Percentiles rank a stretch among this genome's conserved stretches.
Evolutionary conservation across 108 stramenopile species (phyloP).

Genomic region (Cylindrotheca fusiformis): DNA sequence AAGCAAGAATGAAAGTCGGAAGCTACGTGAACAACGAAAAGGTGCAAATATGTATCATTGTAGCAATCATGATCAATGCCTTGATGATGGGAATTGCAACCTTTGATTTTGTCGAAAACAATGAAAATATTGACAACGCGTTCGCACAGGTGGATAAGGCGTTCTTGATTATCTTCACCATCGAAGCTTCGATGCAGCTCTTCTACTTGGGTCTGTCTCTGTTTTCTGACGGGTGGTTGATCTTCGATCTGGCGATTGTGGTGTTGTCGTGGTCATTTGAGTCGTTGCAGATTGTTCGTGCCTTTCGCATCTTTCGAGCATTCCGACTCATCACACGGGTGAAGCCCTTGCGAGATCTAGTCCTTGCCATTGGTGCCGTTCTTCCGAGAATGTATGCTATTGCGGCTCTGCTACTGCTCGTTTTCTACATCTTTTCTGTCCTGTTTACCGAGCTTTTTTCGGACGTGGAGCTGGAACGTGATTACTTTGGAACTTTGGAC

Average conservation of each 20-base stretch:
- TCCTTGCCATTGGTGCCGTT: constrained; percentile 61
- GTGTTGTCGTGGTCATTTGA: constrained; percentile 61
- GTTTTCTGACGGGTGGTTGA: constrained; percentile 59
- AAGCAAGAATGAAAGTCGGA: constrained; percentile 24
- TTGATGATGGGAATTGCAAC: constrained; percentile 71
- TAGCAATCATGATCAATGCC: constrained; percentile 62
- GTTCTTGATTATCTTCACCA: constrained; percentile 61
- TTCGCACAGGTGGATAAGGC: constrained; percentile 40
- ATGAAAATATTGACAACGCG: constrained; percentile 23
- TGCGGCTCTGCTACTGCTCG: constrained; percentile 44
- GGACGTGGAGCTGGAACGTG: constrained; percentile 15
- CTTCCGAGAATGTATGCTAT: constrained; percentile 71
- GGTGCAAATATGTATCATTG: constrained; percentile 48
- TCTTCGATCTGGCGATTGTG: constrained; percentile 66
- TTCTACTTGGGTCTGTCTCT: constrained; percentile 43
- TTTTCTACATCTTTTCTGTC: constrained; percentile 78
- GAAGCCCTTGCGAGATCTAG: constrained; percentile 49
- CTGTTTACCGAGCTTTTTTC: constrained; percentile 61
- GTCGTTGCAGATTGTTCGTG: constrained; percentile 57
- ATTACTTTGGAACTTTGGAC: constrained; percentile 54
- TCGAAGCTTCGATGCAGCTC: constrained; percentile 60
- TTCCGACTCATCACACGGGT: constrained; percentile 63
- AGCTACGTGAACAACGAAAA: constrained; percentile 47
- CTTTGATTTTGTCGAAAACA: constrained; percentile 62
- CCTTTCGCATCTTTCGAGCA: constrained; percentile 71